phyloP scores from a whole-genome alignment of 164 flowering plant species.

The Liquidambar formosana region DNA sequence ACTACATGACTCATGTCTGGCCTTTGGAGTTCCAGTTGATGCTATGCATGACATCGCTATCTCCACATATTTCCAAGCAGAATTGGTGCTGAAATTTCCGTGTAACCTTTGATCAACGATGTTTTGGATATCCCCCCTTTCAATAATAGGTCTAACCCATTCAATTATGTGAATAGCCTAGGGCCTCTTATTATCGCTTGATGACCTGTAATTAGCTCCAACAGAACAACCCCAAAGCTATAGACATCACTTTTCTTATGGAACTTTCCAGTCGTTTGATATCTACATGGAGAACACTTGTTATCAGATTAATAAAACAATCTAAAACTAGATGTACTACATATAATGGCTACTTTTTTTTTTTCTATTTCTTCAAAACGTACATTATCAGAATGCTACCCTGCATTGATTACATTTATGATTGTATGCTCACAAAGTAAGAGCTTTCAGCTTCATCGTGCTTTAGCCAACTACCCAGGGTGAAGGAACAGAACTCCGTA shows the following conservation, averaged over 20 bases:
- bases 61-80: slow-evolving; percentile 31
- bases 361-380: too few species aligned
- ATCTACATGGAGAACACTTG: slow-evolving; percentile 12
- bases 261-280: not conserved
- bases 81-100: slow-evolving; percentile 19
- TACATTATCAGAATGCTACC: too few species aligned
- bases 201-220: slow-evolving; percentile 28
- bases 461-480: too few species aligned
- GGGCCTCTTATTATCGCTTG: slow-evolving; percentile 10
- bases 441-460: too few species aligned
- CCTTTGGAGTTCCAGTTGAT: slow-evolving; percentile 19
- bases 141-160: slow-evolving; percentile 17
- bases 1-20: slow-evolving; percentile 30
- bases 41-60: slow-evolving; percentile 30
- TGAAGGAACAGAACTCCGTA: too few species aligned
- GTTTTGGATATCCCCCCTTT: slow-evolving; percentile 18
- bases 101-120: slow-evolving; percentile 27
- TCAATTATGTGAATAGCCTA: slow-evolving; percentile 8
- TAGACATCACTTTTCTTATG: slow-evolving; percentile 31
- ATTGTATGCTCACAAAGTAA: too few species aligned
- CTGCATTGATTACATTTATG: too few species aligned
- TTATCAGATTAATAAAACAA: not conserved
- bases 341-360: too few species aligned
- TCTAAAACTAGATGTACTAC: not conserved
- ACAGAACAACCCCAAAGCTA: slow-evolving; percentile 34